Percentiles rank a stretch among this genome's conserved stretches.
Evolutionary conservation across 129 eudicot genomes (phyloP).

Genomic region (Silybum marianum): DNA sequence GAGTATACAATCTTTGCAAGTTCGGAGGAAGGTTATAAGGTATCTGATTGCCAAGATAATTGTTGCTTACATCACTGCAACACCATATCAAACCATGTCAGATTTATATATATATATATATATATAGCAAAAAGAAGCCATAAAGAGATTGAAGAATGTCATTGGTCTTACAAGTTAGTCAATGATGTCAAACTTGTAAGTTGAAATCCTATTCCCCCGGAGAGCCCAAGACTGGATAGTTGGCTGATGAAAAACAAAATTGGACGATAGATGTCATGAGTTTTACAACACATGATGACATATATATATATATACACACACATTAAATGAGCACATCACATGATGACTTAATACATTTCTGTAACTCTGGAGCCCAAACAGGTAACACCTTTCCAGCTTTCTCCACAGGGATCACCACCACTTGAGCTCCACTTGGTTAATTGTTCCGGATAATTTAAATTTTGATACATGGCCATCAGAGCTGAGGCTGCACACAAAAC

Average conservation of each 20-base stretch:
- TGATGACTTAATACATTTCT: slow-evolving; percentile 45
- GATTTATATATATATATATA: background rate
- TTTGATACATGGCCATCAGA: slow-evolving; percentile 54
- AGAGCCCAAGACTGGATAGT: slow-evolving; percentile 45
- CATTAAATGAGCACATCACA: background rate
- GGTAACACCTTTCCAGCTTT: slow-evolving; percentile 56
- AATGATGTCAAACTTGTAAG: slow-evolving; percentile 50
- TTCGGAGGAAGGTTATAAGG: slow-evolving; percentile 43
- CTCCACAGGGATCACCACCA: slow-evolving; percentile 72
- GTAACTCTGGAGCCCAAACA: slow-evolving; percentile 64
- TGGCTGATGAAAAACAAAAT: slow-evolving; percentile 36
- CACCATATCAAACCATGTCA: slow-evolving; percentile 6
- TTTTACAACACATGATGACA: background rate
- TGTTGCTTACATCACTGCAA: slow-evolving; percentile 40
- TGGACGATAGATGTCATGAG: background rate
- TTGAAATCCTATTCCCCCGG: slow-evolving; percentile 60
- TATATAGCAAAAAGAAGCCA: background rate
- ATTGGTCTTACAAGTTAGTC: slow-evolving; percentile 52
- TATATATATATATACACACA: background rate
- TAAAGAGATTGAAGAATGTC: background rate
- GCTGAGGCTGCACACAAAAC: slow-evolving; percentile 48
- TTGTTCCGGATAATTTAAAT: slow-evolving; percentile 47
- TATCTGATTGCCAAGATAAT: slow-evolving; percentile 37
- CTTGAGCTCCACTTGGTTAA: slow-evolving; percentile 53
- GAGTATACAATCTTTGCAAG: slow-evolving; percentile 26